Evolutionary conservation across 495 filamentous ascomycete genomes (phyloP).

Genomic region (Aspergillus haitiensis): DNA sequence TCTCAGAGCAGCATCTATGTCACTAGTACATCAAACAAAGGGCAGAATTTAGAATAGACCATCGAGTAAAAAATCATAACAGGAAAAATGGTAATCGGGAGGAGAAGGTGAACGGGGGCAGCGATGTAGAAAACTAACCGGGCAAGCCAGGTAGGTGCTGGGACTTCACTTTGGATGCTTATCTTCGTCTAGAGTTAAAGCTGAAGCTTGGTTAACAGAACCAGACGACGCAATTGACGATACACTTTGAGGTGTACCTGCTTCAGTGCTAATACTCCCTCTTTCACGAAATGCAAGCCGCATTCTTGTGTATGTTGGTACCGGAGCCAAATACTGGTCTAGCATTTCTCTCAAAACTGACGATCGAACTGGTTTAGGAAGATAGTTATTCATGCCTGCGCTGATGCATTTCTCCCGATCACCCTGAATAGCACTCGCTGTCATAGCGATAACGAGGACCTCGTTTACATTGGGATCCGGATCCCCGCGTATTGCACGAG

Average conservation of each 20-base stretch:
- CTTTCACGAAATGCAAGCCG: slow-evolving; percentile 39
- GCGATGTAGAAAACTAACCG: not conserved
- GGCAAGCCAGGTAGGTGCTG: not conserved
- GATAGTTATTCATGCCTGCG: slow-evolving; percentile 93
- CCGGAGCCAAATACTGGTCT: slow-evolving; percentile 64
- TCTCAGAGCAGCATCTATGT: no score
- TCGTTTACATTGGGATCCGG: slow-evolving; percentile 68
- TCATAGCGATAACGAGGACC: slow-evolving; percentile 90
- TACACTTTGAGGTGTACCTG: slow-evolving; percentile 37
- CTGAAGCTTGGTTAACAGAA: slow-evolving; percentile 27
- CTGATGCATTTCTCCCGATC: slow-evolving; percentile 90
- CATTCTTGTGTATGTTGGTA: slow-evolving; percentile 45
- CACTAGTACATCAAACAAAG: no score
- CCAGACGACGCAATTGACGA: slow-evolving; percentile 32
- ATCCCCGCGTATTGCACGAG: slow-evolving; percentile 74
- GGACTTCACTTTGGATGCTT: slow-evolving; percentile 7
- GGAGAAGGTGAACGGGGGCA: not conserved
- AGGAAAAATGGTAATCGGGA: not conserved
- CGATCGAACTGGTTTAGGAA: slow-evolving; percentile 84
- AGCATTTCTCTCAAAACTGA: slow-evolving; percentile 73
- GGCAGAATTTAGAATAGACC: not conserved
- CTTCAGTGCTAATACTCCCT: slow-evolving; percentile 35
- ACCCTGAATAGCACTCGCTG: slow-evolving; percentile 84
- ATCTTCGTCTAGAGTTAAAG: slow-evolving; percentile 32
- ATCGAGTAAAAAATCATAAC: not conserved